phyloP scores from a whole-genome alignment of 1,284 basidiomycete genomes.

The Tilletiopsis washingtonensis region DNA sequence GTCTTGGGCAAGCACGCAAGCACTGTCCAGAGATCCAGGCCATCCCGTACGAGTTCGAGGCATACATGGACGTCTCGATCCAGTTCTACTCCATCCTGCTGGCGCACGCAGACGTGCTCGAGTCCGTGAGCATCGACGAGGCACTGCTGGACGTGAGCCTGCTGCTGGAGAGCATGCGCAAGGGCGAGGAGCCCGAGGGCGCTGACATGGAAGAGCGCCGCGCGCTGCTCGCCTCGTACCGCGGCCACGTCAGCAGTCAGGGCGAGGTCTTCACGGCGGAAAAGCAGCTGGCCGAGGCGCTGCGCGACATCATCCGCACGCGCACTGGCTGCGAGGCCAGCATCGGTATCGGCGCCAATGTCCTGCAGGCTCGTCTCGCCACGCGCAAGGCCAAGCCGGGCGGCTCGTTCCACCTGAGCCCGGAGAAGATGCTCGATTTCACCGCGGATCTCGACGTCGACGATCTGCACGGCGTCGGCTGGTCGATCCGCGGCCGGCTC shows the following conservation, averaged over 20 bases:
- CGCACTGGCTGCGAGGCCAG: conserved; percentile 71
- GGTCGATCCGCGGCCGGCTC: conserved; percentile 43
- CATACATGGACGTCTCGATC: conserved; percentile 56
- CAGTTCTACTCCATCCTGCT: conserved; percentile 87
- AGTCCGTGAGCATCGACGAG: conserved; percentile 94
- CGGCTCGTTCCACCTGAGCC: conserved; percentile 66
- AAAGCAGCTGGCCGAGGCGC: conserved; percentile 62
- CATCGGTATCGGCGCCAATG: conserved; percentile 84
- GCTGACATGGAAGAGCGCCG: conserved; percentile 3
- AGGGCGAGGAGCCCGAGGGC: conserved; percentile 6
- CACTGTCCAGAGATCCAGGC: conserved; percentile 55
- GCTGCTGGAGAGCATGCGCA: conserved; percentile 51
- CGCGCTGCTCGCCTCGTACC: not conserved
- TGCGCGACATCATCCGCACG: conserved; percentile 66
- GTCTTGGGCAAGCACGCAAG: conserved; percentile 52
- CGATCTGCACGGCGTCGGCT: conserved; percentile 81
- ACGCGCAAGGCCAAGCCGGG: conserved; percentile 86
- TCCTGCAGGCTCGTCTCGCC: conserved; percentile 83
- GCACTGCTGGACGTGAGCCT: conserved; percentile 81
- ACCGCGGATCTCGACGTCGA: conserved; percentile 72
- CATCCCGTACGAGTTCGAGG: conserved; percentile 81
- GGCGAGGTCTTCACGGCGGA: conserved; percentile 22
- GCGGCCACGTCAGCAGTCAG: conserved; percentile 6
- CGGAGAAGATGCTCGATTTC: conserved; percentile 53
- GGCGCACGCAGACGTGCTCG: conserved; percentile 76